Conservation (phyloP, 176 grass and related monocot genomes). For the Canna indica region DNA sequence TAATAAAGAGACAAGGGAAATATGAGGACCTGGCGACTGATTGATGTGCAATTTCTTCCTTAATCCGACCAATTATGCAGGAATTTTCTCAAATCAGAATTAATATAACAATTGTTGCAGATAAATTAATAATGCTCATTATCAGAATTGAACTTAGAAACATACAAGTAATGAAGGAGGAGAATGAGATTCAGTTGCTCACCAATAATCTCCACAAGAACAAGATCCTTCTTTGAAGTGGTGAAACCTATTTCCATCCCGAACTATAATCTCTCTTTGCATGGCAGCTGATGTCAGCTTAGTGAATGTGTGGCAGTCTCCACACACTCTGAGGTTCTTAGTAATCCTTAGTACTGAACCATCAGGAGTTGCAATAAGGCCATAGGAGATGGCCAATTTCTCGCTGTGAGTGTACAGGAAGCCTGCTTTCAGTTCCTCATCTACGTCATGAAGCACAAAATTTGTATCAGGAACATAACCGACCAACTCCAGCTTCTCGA, state of each 20-base stretch:
- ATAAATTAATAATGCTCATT: neutral
- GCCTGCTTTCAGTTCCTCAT: slow-evolving; percentile 16
- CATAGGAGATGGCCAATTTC: slow-evolving; percentile 10
- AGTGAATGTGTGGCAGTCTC: slow-evolving; percentile 10
- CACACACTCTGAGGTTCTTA: slow-evolving; percentile 17
- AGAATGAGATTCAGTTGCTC: neutral
- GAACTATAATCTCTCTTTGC: slow-evolving; percentile 6
- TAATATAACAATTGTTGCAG: too few species aligned
- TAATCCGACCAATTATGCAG: too few species aligned
- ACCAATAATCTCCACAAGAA: slow-evolving; percentile 19
- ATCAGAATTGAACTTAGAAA: neutral
- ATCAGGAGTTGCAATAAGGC: neutral
- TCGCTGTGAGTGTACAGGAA: slow-evolving; percentile 10
- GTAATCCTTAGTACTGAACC: neutral
- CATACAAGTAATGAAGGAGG: neutral
- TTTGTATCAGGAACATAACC: slow-evolving; percentile 15
- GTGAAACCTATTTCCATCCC: slow-evolving; percentile 11
- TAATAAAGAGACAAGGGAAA: too few species aligned
- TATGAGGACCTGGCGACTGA: too few species aligned
- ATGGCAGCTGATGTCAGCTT: slow-evolving; percentile 5
- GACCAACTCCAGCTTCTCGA: slow-evolving; percentile 6
- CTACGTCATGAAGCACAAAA: slow-evolving; percentile 18
- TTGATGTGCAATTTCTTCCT: too few species aligned
- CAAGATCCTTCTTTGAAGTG: slow-evolving; percentile 15
- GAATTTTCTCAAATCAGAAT: too few species aligned